Conservation (phyloP, 1,139 yeast species). For the Yamadazyma sp. region DNA sequence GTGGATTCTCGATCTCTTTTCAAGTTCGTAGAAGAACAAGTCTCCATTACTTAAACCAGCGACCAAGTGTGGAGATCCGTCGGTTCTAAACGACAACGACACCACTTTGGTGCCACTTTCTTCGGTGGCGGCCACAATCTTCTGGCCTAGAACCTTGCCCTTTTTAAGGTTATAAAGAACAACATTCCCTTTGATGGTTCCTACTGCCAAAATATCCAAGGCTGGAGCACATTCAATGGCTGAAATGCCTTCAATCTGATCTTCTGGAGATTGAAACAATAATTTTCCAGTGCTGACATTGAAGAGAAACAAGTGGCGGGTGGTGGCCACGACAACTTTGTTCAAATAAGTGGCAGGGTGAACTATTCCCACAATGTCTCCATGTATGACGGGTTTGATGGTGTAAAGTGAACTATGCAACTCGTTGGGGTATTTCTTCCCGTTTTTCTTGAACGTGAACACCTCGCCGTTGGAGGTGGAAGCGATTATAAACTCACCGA, state of each 20-base stretch:
- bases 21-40: constrained; percentile 79
- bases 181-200: constrained; percentile 69
- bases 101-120: constrained; percentile 51
- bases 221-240: constrained; percentile 82
- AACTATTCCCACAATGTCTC: constrained; percentile 63
- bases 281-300: constrained; percentile 80
- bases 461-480: constrained; percentile 52
- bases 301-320: constrained; percentile 58
- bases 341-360: constrained; percentile 94
- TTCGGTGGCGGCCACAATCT: constrained; percentile 59
- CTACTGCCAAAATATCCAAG: constrained; percentile 78
- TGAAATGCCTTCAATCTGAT: constrained; percentile 51
- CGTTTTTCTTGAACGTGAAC: constrained; percentile 61
- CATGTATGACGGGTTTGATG: constrained; percentile 58
- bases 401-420: constrained; percentile 61
- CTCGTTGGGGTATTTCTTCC: constrained; percentile 56
- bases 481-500: constrained; percentile 80
- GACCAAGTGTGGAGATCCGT: constrained; percentile 82
- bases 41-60: constrained; percentile 83
- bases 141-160: constrained; percentile 52
- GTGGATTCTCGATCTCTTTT: constrained; percentile 71
- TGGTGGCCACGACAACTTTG: constrained; percentile 77
- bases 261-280: constrained; percentile 54
- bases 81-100: constrained; percentile 86
- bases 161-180: constrained; percentile 67